Evolutionary conservation across 2,329 filamentous ascomycete species (phyloP).

Genomic region (Biscogniauxia mediterranea): DNA sequence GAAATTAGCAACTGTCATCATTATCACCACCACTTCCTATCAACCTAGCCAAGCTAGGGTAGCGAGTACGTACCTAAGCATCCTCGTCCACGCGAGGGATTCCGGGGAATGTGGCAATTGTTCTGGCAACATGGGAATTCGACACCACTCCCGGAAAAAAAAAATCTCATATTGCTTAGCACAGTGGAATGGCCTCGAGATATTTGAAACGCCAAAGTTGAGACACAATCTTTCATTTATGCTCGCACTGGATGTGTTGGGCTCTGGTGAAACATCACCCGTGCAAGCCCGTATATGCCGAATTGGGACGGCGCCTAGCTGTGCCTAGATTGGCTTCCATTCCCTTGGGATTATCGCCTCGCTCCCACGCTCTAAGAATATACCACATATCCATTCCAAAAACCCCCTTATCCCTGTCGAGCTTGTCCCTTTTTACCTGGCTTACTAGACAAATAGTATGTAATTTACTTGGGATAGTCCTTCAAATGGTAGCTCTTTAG

Average conservation of each 20-base stretch:
- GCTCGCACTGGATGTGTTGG: constrained; percentile 12
- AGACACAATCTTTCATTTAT: constrained; percentile 22
- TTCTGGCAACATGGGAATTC: constrained; percentile 5
- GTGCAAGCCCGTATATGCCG: constrained; percentile 11
- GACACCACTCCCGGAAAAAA: background rate
- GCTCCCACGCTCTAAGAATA: background rate
- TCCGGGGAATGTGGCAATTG: constrained; percentile 11
- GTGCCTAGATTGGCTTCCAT: constrained; percentile 6
- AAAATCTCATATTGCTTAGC: constrained; percentile 14
- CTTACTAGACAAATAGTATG: constrained; percentile 1
- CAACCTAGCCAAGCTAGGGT: too few relatives aligned
- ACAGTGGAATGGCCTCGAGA: constrained; percentile 15
- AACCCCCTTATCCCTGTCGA: constrained; percentile 1
- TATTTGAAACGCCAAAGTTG: constrained; percentile 21
- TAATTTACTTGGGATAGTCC: constrained; percentile 62
- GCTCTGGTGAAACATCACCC: constrained; percentile 10
- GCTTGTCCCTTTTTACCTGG: background rate
- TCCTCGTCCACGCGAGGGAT: constrained; percentile 1
- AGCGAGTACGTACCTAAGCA: background rate
- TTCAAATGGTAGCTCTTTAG: constrained; percentile 96
- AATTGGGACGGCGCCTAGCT: constrained; percentile 8
- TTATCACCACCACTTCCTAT: background rate
- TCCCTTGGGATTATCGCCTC: background rate
- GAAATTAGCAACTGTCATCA: background rate
- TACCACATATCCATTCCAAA: background rate